These are phyloP conservation scores for Stephania yunnanensis DNA, from an alignment of 164 flowering plant genomes.

Conservation along the genomic window DNA sequence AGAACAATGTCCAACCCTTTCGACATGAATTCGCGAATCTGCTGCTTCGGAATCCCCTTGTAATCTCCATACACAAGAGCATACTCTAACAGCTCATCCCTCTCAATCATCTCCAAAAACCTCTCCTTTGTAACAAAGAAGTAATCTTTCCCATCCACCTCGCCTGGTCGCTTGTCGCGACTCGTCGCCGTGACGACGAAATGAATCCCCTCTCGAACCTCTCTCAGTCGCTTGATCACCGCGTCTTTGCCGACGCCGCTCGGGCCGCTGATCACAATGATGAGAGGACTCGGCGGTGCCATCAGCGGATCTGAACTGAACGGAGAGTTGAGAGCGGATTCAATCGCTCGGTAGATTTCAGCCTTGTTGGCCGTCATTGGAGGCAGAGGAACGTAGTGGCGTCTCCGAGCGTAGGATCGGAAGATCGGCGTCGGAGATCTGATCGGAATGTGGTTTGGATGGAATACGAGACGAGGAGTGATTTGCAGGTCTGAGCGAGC, in stretches of 20 bases:
- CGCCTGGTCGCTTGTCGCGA: conserved; percentile 60
- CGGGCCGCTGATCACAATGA: conserved; percentile 87
- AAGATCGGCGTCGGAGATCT: background rate
- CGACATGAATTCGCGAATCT: conserved; percentile 68
- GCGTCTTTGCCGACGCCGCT: conserved; percentile 95
- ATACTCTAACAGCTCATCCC: conserved; percentile 74
- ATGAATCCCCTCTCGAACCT: conserved; percentile 54
- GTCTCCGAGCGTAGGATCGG: conserved; percentile 10
- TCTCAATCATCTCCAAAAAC: conserved; percentile 64
- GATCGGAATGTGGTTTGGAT: background rate
- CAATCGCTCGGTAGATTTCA: conserved; percentile 65
- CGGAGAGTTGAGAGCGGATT: conserved; percentile 55
- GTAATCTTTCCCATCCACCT: conserved; percentile 79
- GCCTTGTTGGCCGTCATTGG: conserved; percentile 30
- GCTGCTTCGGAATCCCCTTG: conserved; percentile 89
- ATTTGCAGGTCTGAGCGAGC: conserved; percentile 15
- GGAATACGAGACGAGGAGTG: background rate
- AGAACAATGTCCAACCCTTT: conserved; percentile 74
- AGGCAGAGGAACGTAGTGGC: conserved; percentile 23
- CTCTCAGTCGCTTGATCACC: conserved; percentile 54
- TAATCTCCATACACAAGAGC: conserved; percentile 95
- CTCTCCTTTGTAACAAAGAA: conserved; percentile 70
- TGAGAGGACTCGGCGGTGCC: conserved; percentile 52
- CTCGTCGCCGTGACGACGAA: conserved; percentile 91
- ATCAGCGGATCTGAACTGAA: conserved; percentile 52